Evolutionary conservation across 331 rosid species (phyloP).

Genomic region (Pyrus hybrid): DNA sequence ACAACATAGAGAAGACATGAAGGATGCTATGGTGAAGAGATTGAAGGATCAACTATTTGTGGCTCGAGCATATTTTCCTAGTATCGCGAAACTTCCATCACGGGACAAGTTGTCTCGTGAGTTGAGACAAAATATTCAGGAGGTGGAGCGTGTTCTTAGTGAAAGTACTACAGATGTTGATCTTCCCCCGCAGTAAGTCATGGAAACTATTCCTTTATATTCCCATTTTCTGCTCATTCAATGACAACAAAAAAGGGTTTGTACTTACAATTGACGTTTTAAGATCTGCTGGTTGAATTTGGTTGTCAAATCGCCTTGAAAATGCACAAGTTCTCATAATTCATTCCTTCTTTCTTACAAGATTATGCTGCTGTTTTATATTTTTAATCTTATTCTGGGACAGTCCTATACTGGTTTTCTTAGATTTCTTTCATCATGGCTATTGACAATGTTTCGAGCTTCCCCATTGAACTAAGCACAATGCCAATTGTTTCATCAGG

Average conservation of each 20-base stretch:
- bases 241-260: background rate
- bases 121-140: slow-evolving; percentile 84
- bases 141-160: slow-evolving; percentile 85
- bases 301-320: background rate
- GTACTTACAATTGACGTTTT: background rate
- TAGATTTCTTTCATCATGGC: background rate
- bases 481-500: slow-evolving; percentile 42
- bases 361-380: background rate
- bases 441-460: background rate
- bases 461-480: slow-evolving; percentile 7
- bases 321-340: background rate
- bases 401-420: background rate
- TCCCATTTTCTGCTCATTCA: background rate
- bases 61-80: slow-evolving; percentile 93
- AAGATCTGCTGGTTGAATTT: background rate
- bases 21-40: slow-evolving; percentile 69
- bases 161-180: slow-evolving; percentile 83
- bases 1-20: slow-evolving; percentile 74
- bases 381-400: background rate
- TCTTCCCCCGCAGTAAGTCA: slow-evolving; percentile 83
- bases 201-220: slow-evolving; percentile 15
- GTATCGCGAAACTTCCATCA: slow-evolving; percentile 73
- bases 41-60: slow-evolving; percentile 94
- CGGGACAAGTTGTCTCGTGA: slow-evolving; percentile 72
- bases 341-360: background rate